phyloP scores from a whole-genome alignment of 2,329 filamentous ascomycete genomes.

The Massarina eburnea region DNA sequence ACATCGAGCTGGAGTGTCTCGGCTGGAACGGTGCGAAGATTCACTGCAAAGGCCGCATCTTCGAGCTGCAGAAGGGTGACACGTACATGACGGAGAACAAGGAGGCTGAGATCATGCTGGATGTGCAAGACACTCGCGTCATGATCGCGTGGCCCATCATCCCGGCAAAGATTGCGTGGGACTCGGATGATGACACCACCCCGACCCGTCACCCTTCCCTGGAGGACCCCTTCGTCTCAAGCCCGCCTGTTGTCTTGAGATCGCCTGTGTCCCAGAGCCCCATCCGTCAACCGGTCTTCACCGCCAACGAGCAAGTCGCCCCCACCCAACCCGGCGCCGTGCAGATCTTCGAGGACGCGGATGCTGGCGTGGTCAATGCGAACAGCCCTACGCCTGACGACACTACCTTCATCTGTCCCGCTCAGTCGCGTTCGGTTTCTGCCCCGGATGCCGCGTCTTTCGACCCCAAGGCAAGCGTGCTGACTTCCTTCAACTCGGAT shows the following conservation, averaged over 20 bases:
- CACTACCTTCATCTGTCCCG: slow-evolving; percentile 34
- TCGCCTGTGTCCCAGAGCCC: slow-evolving; percentile 79
- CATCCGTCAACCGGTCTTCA: slow-evolving; percentile 50
- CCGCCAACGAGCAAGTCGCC: slow-evolving; percentile 36
- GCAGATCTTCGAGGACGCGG: slow-evolving; percentile 44
- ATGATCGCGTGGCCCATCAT: slow-evolving; percentile 80
- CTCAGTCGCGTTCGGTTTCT: slow-evolving; percentile 23
- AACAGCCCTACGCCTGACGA: slow-evolving; percentile 27
- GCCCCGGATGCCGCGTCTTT: slow-evolving; percentile 17
- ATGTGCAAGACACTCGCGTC: slow-evolving; percentile 90
- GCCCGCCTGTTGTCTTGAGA: slow-evolving; percentile 64
- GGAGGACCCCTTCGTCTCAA: slow-evolving; percentile 56
- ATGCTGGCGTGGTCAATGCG: slow-evolving; percentile 28
- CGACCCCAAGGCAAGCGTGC: slow-evolving; percentile 27
- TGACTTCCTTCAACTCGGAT: slow-evolving; percentile 47
- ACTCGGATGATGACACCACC: slow-evolving; percentile 62
- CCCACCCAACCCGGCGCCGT: slow-evolving; percentile 27
- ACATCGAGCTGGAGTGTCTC: slow-evolving; percentile 84
- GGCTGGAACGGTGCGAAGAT: slow-evolving; percentile 96
- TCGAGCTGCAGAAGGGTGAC: slow-evolving; percentile 84
- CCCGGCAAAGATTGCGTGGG: slow-evolving; percentile 56
- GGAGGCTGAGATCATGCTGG: slow-evolving; percentile 86
- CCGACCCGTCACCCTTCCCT: slow-evolving; percentile 33
- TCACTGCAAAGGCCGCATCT: slow-evolving; percentile 85
- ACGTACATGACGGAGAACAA: slow-evolving; percentile 88